Evolutionary conservation across 2,329 filamentous ascomycete genomes (phyloP).

Genomic region (Xylaria sp.): DNA sequence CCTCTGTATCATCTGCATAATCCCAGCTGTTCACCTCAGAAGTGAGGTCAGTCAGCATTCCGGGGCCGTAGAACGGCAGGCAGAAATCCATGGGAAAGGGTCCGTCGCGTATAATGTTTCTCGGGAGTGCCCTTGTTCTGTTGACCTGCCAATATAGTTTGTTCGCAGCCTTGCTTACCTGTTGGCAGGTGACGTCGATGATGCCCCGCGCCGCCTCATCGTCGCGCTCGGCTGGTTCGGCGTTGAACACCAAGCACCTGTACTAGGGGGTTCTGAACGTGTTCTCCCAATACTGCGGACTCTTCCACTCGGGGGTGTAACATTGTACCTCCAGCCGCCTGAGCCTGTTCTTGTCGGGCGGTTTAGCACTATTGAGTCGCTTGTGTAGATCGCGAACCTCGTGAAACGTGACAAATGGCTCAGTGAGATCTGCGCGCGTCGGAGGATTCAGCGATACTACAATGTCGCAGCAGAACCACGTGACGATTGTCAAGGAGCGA

Average conservation of each 20-base stretch:
- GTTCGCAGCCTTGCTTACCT: neutral
- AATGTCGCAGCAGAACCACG: neutral
- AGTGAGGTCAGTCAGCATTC: neutral
- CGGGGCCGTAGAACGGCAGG: neutral
- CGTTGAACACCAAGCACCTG: neutral
- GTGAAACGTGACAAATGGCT: neutral
- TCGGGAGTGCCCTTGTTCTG: neutral
- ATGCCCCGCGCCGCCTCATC: neutral
- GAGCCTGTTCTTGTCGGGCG: no score
- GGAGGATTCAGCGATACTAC: rapidly evolving
- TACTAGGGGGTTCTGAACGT: neutral
- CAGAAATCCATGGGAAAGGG: neutral
- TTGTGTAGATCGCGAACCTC: neutral
- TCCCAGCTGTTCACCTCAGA: neutral
- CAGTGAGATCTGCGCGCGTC: neutral
- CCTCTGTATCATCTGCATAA: neutral
- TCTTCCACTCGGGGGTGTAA: neutral
- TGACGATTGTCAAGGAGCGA: neutral
- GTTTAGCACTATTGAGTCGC: neutral
- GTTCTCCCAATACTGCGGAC: neutral
- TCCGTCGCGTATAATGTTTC: neutral
- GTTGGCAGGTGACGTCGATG: neutral
- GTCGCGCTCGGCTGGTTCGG: neutral
- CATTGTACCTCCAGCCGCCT: neutral
- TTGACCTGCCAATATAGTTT: neutral